Conservation (phyloP, 306 rosid species). For the Quercus parvula region DNA sequence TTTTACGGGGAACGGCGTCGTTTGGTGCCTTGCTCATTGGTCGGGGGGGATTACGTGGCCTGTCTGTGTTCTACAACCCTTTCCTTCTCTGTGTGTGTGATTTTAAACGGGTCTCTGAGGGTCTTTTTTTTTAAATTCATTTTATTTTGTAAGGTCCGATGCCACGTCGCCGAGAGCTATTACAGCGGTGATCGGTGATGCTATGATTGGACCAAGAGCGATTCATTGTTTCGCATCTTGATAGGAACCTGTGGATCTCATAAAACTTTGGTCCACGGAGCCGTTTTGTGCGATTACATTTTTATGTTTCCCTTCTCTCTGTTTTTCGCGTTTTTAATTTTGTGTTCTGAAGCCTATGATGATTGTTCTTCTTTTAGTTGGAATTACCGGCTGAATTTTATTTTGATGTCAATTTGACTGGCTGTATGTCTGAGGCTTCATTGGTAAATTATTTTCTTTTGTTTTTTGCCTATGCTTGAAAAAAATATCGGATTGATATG, state of each 20-base stretch:
- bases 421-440: conserved; percentile 60
- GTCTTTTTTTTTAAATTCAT: not conserved
- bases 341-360: conserved; percentile 46
- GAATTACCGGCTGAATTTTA: conserved; percentile 74
- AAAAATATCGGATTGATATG: no score
- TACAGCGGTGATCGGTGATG: conserved; percentile 56
- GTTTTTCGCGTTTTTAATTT: not conserved
- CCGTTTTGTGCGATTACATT: conserved; percentile 83
- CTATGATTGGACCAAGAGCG: conserved; percentile 71
- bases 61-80: not conserved
- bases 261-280: conserved; percentile 39
- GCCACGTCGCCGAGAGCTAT: conserved; percentile 75
- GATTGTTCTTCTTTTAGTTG: conserved; percentile 42
- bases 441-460: not conserved
- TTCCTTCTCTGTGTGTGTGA: conserved; percentile 57
- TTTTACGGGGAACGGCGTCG: conserved; percentile 5
- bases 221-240: conserved; percentile 51
- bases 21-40: conserved; percentile 9
- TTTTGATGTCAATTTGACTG: conserved; percentile 55
- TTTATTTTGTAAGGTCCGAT: conserved; percentile 30
- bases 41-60: conserved; percentile 16
- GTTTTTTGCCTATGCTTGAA: no score
- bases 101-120: conserved; percentile 88
- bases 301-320: not conserved
- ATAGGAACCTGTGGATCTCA: conserved; percentile 70